Base-by-base conservation (phyloP, 2,329 filamentous ascomycete species). In the Cladosporium colombiae region DNA sequence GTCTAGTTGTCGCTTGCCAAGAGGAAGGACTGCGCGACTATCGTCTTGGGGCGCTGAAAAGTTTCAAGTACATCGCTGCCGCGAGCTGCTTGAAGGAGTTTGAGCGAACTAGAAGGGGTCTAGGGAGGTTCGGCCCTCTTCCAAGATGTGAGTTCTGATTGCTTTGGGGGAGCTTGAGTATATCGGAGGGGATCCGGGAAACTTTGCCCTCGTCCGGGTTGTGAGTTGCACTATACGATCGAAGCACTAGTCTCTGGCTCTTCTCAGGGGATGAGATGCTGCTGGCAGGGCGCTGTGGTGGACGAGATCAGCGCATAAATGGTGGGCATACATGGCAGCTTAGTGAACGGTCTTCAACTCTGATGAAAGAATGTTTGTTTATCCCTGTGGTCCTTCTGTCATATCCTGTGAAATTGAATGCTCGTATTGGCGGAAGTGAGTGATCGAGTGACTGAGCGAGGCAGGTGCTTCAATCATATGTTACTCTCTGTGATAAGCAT, bases 31-130 rank as follows among this genome's bases (percentile, higher is more conserved):
- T 69, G 1, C 72, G 70, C 68, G 76, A 78, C 50, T 70, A 72
- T 33, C 68, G 70, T 31, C 65, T 72, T 1, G 77, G 78, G 0
- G 70, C 77, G 62, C 65, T 85, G 64, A 73, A 78, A 68, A 86
- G 84, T 68, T 87, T 85, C 74, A 79, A 77, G 68, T 86, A 85
- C 72, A 75, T 87, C 18, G 81, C 83, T 65, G 83, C 83, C 5
- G 79, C 78, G 0, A 79, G 83, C 0, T 82, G 81, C 65, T 74
- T 86, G 78, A 78, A 78, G 64, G 82, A 86, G 75, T 73, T 86
- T 58, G 77, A 81, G 71, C 76, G 73, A 21, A 56, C 49, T n/a
- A 49, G 50, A n/a, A 67, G 27, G 6, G 50, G 35, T 23, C 35
- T 63, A 13, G 61, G 61, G 6, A 56, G 27, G 21, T 56, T 44